Percentiles rank a stretch among this genome's conserved stretches.
Conservation (phyloP, 441 rosid species). For the Pelargonium australe region DNA sequence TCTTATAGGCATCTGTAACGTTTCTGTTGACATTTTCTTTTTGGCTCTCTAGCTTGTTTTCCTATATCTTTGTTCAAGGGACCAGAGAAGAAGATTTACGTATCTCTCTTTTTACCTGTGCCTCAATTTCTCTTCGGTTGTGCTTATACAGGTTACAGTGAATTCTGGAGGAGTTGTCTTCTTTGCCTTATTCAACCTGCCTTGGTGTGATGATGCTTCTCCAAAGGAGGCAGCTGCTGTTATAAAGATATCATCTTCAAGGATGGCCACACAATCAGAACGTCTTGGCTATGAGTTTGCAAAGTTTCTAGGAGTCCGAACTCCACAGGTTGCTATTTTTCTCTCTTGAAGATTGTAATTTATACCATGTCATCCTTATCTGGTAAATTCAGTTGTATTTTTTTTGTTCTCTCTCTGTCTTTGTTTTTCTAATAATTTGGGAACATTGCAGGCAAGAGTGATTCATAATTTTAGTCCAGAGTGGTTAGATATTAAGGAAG, state of each 20-base stretch:
- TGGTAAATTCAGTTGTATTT: too few relatives aligned
- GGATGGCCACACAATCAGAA: slow-evolving; percentile 99
- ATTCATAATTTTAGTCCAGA: slow-evolving; percentile 83
- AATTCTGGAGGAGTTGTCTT: slow-evolving; percentile 99
- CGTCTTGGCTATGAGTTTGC: slow-evolving; percentile 99
- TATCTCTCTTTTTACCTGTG: slow-evolving; percentile 2
- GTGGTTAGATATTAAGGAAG: slow-evolving; percentile 88
- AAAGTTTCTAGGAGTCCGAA: slow-evolving; percentile 81
- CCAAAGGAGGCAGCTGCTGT: slow-evolving; percentile 91
- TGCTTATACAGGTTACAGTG: slow-evolving; percentile 69
- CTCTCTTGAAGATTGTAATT: slow-evolving; percentile 6
- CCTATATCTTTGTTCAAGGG: too few relatives aligned
- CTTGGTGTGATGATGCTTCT: slow-evolving; percentile 35
- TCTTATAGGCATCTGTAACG: too few relatives aligned
- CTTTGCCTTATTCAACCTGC: slow-evolving; percentile 81
- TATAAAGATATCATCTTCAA: slow-evolving; percentile 96
- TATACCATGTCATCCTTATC: background rate
- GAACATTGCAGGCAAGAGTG: slow-evolving; percentile 71
- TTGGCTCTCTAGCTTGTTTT: too few relatives aligned
- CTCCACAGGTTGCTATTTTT: slow-evolving; percentile 67
- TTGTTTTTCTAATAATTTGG: slow-evolving; percentile 10
- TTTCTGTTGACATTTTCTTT: too few relatives aligned
- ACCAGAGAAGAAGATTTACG: too few relatives aligned
- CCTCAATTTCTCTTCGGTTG: slow-evolving; percentile 26
- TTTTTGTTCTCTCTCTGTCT: too few relatives aligned